Evolutionary conservation across 2,329 filamentous ascomycete genomes (phyloP).

Genomic region (Fusarium fracticaudum): DNA sequence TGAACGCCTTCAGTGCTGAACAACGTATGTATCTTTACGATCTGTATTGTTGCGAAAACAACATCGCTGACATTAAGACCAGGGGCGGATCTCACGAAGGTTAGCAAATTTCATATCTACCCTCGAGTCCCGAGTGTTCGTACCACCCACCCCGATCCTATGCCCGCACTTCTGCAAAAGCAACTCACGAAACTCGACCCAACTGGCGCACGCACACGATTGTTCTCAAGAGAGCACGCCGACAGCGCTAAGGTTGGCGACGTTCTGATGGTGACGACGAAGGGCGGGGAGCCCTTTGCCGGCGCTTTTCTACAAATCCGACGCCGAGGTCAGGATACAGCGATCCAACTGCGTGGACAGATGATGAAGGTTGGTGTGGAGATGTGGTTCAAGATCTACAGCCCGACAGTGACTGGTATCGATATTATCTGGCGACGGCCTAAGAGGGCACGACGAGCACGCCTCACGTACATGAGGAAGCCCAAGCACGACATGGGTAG

Average conservation of each 20-base stretch:
- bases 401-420: slow-evolving; percentile 86
- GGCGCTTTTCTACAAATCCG: slow-evolving; percentile 90
- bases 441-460: slow-evolving; percentile 86
- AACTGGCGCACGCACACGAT: slow-evolving; percentile 79
- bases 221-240: slow-evolving; percentile 81
- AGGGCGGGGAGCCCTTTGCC: slow-evolving; percentile 83
- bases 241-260: slow-evolving; percentile 88
- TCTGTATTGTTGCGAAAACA: background rate
- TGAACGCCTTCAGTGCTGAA: slow-evolving; percentile 44
- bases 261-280: slow-evolving; percentile 88
- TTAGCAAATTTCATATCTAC: slow-evolving; percentile 60
- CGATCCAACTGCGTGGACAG: slow-evolving; percentile 85
- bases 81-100: slow-evolving; percentile 50
- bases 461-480: slow-evolving; percentile 91
- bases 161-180: slow-evolving; percentile 71
- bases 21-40: slow-evolving; percentile 47
- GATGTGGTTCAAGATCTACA: slow-evolving; percentile 98
- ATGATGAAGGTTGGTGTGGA: slow-evolving; percentile 89
- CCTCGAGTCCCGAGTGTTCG: slow-evolving; percentile 65
- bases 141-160: slow-evolving; percentile 70
- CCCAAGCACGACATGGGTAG: slow-evolving; percentile 87
- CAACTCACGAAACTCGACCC: slow-evolving; percentile 85
- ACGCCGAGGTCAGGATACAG: slow-evolving; percentile 86
- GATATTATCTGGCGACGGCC: slow-evolving; percentile 89
- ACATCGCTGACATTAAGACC: slow-evolving; percentile 19